Evolutionary conservation across 345 rosid genomes (phyloP).

Genomic region (Eutrema yunnanense): DNA sequence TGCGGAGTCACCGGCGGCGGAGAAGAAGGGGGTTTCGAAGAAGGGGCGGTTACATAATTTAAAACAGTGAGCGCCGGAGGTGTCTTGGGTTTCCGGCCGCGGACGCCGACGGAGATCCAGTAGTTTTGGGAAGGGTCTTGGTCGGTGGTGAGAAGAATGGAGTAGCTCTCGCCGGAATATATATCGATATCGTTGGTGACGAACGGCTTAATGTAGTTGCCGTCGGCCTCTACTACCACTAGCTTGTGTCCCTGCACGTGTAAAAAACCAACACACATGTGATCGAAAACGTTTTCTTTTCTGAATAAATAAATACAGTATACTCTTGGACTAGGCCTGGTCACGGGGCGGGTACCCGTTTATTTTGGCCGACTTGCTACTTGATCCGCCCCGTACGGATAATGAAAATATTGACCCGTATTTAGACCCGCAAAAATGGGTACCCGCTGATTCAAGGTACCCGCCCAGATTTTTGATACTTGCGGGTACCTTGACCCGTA

Average conservation of each 20-base stretch:
- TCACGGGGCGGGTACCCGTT: no score
- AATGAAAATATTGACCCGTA: no score
- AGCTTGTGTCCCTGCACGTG: constrained; percentile 60
- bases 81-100: constrained; percentile 55
- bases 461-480: no score
- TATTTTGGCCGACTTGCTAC: no score
- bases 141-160: constrained; percentile 53
- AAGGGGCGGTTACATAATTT: constrained; percentile 40
- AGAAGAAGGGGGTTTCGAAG: constrained; percentile 34
- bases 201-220: constrained; percentile 70
- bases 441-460: no score
- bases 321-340: background rate
- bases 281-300: background rate
- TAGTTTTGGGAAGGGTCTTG: constrained; percentile 48
- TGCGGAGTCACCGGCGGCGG: constrained; percentile 56
- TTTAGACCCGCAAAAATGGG: no score
- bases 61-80: constrained; percentile 52
- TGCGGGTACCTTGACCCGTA: no score
- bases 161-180: constrained; percentile 84
- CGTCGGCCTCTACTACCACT: constrained; percentile 85
- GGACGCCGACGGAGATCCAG: constrained; percentile 53
- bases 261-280: background rate
- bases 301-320: background rate
- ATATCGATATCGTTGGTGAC: constrained; percentile 49
- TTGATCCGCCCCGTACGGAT: no score